Evolutionary conservation across 495 filamentous ascomycete species (phyloP), one percentile per base, ranked within the genome.

Genomic region (Cercophora samala): DNA sequence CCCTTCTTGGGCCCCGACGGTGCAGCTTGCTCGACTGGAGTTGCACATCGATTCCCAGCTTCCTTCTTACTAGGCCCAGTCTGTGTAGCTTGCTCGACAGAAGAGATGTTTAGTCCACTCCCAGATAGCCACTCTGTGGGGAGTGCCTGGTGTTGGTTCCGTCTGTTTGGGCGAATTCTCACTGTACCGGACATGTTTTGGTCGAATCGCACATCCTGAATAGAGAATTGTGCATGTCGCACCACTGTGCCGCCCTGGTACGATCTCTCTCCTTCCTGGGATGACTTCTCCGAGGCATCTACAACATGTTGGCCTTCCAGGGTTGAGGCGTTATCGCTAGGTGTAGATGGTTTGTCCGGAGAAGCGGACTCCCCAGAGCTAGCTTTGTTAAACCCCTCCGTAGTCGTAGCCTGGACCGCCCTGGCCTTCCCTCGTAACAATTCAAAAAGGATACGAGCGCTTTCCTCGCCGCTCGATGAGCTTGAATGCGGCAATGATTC

Each of bases 401-500:
- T 29, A 15, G 11, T 22, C 4, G 58, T 18, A 26, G 58, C 23
- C 22, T 46, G 5, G 15, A 32, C 29, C 3, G 8, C 8, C 8
- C 9, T 13, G 11, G 24, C 2, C 56, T 29, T 55, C 46, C 56
- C 51, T 13, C 52, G 25, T 3, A 19, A 8, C 5, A 18, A 56
- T 22, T 32, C 46, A 1, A 62, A 51, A 9, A 65, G 29, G 51
- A 65, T 58, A 0, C 52, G 46, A 42, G 61, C 65, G 62, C 4
- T 19, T 4, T 3, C 19, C 1, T 21, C 5, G 13, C 42, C 2
- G 58, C 46, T 64, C 37, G 37, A 46, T 46, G 37, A 46, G 37
- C 23, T 59, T 56, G 17, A 58, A 2, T 8, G 66, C 17, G 60
- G 21, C 6, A n/a, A 21, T 6, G 2, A 19, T 25, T 18, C 8